Conservation (phyloP, 768 basidiomycete genomes). For the Russula sp. region DNA sequence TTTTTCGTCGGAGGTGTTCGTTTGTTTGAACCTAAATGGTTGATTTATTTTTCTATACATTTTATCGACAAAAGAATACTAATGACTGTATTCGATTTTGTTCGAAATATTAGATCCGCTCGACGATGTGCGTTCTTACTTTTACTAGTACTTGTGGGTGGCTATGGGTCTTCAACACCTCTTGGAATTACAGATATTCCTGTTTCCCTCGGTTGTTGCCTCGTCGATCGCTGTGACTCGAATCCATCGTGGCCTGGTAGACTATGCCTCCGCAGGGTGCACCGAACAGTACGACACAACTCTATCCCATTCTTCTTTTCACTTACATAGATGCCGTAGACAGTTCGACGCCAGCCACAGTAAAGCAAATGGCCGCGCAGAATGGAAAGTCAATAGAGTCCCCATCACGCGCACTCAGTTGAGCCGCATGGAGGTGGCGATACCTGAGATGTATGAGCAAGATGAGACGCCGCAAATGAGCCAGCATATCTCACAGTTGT, state of each 20-base stretch:
- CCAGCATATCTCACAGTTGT: not conserved
- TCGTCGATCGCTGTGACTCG: not conserved
- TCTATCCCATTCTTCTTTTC: not conserved
- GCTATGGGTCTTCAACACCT: not conserved
- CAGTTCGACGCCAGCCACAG: not conserved
- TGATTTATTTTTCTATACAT: not conserved
- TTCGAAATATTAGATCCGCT: not conserved
- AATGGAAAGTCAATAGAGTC: not conserved
- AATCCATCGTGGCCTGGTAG: not conserved
- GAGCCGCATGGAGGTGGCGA: not conserved
- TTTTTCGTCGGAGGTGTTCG: not conserved
- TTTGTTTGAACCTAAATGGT: slow-evolving; percentile 3
- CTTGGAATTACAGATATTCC: not conserved
- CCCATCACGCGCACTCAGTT: no score
- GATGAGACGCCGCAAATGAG: not conserved
- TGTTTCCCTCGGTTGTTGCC: not conserved
- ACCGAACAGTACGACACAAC: not conserved
- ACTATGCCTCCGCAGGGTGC: not conserved
- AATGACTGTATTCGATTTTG: not conserved
- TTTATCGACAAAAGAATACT: not conserved
- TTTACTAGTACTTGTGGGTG: no score
- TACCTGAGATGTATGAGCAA: not conserved
- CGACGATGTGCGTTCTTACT: not conserved
- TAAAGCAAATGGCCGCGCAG: not conserved
- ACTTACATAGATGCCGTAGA: not conserved